Base-by-base conservation (phyloP, 2,329 filamentous ascomycete genomes). In the Boeremia lycopersici region DNA sequence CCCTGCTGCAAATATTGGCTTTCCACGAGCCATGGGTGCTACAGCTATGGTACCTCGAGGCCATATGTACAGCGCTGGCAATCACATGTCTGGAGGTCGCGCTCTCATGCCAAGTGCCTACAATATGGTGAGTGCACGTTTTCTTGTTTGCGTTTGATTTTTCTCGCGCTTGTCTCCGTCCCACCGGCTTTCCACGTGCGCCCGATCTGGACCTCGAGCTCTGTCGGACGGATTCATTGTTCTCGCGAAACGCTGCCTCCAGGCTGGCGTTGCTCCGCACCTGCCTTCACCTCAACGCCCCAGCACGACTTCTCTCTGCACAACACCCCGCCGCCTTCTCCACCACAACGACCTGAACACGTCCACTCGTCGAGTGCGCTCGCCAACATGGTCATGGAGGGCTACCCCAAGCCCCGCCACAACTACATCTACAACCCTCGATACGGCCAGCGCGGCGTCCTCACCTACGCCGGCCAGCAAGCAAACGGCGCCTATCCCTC, bases 351-450 rank as follows among this genome's bases (percentile, higher is more conserved):
- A 35, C 48, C 34, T 30, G n/a, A n/a, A 8, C 2, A 9, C 35
- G 19, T 13, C 26, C 7, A 19, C 33, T 39, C 38, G 13, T 25
- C 29, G 15, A 36, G 19, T 48, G 19, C 19, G 19, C 28, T 35
- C 23, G 26, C 39, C 26, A 39, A 44, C 33, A 46, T 45, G 42
- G 26, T 41, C 33, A 69, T 59, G 60, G 68, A 65, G 42, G 62
- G 44, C 12, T 65, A 57, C 31, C 70, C 65, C 25, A 68, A 70
- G 43, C 68, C 70, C 17, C 71, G 71, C 49, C 69, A 74, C 26
- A 61, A 68, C 13, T 74, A 72, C 56, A 57, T 67, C 40, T 71
- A 70, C 48, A 64, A 60, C 0, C 69, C 70, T 6, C 67, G 67
- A 38, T 65, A 67, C 31, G 66, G 65, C 42, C 67, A 65, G 34